phyloP scores from a whole-genome alignment of 73 alveolate genomes.

The Paramecium sexaurelia region DNA sequence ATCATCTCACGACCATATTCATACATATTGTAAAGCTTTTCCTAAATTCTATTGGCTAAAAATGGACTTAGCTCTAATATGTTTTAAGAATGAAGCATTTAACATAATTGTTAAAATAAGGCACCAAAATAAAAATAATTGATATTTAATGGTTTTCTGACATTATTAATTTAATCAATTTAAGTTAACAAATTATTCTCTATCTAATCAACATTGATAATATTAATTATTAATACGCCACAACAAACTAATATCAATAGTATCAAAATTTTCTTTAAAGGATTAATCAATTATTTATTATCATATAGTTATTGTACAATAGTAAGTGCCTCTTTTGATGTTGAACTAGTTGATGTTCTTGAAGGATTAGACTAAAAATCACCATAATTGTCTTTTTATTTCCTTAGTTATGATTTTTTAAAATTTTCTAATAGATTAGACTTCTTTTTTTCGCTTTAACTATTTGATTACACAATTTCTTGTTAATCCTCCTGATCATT shows the following conservation, averaged over 20 bases:
- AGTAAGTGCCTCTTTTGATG: background rate
- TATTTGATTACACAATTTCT: background rate
- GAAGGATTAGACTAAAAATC: background rate
- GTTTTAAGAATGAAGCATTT: background rate
- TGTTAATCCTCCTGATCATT: background rate
- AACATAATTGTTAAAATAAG: background rate
- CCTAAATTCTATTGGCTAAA: background rate
- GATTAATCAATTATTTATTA: background rate
- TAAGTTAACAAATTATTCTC: background rate
- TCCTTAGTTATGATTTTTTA: background rate
- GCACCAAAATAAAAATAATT: background rate
- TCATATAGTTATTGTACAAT: background rate
- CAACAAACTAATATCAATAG: background rate
- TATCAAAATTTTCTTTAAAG: background rate
- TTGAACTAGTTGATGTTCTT: background rate
- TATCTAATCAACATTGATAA: background rate
- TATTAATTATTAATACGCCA: background rate
- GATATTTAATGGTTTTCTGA: constrained; percentile 2
- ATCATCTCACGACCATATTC: background rate
- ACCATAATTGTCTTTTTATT: background rate
- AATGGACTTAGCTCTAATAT: background rate
- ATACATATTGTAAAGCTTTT: background rate
- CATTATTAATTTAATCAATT: background rate
- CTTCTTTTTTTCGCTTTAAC: background rate
- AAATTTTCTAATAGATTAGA: background rate